phyloP scores from a whole-genome alignment of 192 early-diverging fungal species.

The Lobosporangium transversale region DNA sequence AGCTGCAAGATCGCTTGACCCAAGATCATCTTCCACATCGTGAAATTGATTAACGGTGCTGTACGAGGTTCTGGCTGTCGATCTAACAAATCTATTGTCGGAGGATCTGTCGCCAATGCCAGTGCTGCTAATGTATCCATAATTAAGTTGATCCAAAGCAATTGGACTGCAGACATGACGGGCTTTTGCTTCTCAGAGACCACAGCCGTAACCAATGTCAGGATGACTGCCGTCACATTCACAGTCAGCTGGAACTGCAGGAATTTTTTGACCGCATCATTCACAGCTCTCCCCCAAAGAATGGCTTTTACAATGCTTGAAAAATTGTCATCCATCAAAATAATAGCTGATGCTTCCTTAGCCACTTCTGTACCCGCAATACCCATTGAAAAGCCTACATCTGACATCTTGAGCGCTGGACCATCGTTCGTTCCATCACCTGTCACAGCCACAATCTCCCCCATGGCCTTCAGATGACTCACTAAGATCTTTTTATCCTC shows the following conservation, averaged over 20 bases:
- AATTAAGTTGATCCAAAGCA: constrained; percentile 99
- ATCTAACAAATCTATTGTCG: constrained; percentile 84
- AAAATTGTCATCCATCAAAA: constrained; percentile 99
- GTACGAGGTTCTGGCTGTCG: constrained; percentile 84
- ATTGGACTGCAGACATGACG: constrained; percentile 94
- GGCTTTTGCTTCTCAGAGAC: constrained; percentile 71
- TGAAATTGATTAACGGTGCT: constrained; percentile 87
- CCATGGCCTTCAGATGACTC: constrained; percentile 83
- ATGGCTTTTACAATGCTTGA: constrained; percentile 96
- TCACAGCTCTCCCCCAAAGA: constrained; percentile 96
- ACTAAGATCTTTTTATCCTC: constrained; percentile 97
- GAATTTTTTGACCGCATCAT: constrained; percentile 98
- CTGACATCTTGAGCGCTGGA: constrained; percentile 91
- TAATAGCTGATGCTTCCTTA: constrained; percentile 98
- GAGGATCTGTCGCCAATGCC: constrained; percentile 95
- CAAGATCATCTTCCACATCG: constrained; percentile 97
- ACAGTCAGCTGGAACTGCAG: constrained; percentile 99
- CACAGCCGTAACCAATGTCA: constrained; percentile 83
- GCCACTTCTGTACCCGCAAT: constrained; percentile 99
- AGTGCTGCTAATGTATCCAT: constrained; percentile 99
- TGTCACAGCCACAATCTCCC: constrained; percentile 97
- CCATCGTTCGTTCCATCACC: constrained; percentile 99
- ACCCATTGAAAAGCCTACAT: constrained; percentile 99
- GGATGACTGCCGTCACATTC: constrained; percentile 88
- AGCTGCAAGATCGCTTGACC: constrained; percentile 93